These are phyloP conservation scores for Fusarium sp. DNA, from an alignment of 2,329 filamentous ascomycete species.

Conservation along the genomic window DNA sequence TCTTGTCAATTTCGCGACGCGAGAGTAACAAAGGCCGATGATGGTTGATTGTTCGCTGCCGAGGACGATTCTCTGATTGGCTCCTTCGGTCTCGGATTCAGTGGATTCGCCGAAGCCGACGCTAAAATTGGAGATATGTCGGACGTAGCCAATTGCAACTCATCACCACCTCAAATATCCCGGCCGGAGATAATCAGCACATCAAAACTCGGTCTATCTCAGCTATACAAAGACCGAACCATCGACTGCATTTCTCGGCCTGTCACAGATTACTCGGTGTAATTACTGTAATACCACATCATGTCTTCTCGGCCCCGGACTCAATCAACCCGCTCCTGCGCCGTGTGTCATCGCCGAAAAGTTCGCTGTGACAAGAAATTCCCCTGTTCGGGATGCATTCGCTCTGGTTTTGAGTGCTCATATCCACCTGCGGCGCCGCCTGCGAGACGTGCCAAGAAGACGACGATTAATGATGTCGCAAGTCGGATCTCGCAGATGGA, in stretches of 20 bases:
- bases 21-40: not conserved
- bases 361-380: slow-evolving; percentile 79
- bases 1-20: slow-evolving; percentile 22
- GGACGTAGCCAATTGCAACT: not conserved
- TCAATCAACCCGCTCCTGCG: slow-evolving; percentile 47
- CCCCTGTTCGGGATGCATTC: slow-evolving; percentile 76
- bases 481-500: slow-evolving; percentile 51
- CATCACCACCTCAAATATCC: slow-evolving; percentile 1
- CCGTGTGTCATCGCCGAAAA: slow-evolving; percentile 63
- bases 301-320: slow-evolving; percentile 27
- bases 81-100: not conserved
- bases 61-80: not conserved
- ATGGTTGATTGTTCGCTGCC: not conserved
- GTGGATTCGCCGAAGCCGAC: not conserved
- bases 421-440: slow-evolving; percentile 45
- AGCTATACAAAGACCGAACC: slow-evolving; percentile 5
- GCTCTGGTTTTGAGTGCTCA: slow-evolving; percentile 49
- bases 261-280: not conserved
- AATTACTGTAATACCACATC: not conserved
- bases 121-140: not conserved
- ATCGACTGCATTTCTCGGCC: not conserved
- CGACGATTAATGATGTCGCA: slow-evolving; percentile 49
- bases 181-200: not conserved
- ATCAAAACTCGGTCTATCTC: not conserved
- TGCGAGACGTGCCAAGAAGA: slow-evolving; percentile 43